Base-by-base conservation (phyloP, 805 yeast species). In the Ogataea nakhonphanomensis region DNA sequence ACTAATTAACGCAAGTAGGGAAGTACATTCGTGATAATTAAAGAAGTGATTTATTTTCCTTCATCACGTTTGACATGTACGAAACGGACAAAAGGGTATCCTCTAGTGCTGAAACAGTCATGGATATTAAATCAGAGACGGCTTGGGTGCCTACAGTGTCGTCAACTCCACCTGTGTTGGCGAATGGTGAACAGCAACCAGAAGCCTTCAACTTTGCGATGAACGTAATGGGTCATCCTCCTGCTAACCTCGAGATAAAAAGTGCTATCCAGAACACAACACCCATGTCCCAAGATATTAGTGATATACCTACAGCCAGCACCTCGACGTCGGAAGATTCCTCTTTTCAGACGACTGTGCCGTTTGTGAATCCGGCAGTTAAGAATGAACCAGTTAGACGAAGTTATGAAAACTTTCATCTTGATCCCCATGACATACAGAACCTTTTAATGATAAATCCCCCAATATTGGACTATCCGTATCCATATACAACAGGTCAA, bases 401-500 rank as follows among this genome's bases (percentile, higher is more conserved):
- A 22, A 39, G 29, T 22, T 41, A 53, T 22, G 61, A 60, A 15
- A 59, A 54, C 32, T 56, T 61, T 29, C 63, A 61, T 46, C 40
- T 61, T 14, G 65, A 61, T 21, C 65, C 66, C 3, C 58, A 61
- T 24, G 67, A 62, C 44, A 54, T 63, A 27, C 68, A 64, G 36
- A 62, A 55, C 33, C 61, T 64, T 34, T 45, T 63, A 14, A 36
- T 62, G 17, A 62, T 64, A 12, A 64, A 64, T 35, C 69, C 69
- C 2, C 69, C 69, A 3, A 35, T 64, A 4, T 45, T 61, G 17
- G 68, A 64, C 35, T 60, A 55, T 34, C 45, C 58, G 2, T 24
- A 38, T 28, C 35, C 53, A 46, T n/a, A 34, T 45, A 22, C 23
- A 3, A 17, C 22, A 14, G 17, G 11, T 15, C 31, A 29, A 29